These are phyloP conservation scores for Lepiota subincarnata DNA, from an alignment of 768 basidiomycete genomes.

Conservation along the genomic window DNA sequence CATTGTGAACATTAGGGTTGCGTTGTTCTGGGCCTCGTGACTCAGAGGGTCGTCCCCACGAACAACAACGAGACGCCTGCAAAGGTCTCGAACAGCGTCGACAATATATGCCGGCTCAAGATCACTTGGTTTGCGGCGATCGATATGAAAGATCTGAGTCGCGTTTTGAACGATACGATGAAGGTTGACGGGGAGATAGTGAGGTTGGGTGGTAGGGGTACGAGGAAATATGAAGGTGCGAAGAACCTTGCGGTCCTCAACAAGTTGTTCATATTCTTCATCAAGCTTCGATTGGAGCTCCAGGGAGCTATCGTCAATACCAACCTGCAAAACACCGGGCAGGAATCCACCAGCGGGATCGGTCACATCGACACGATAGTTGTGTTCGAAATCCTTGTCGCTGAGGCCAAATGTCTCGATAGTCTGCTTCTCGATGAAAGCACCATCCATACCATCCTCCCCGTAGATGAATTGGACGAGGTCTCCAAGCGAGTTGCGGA, in stretches of 20 bases:
- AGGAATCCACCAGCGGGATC: conserved; percentile 79
- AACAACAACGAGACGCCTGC: conserved; percentile 78
- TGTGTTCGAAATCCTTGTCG: conserved; percentile 80
- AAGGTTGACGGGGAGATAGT: conserved; percentile 94
- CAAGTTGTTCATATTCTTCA: conserved; percentile 55
- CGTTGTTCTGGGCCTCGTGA: conserved; percentile 77
- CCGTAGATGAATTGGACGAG: conserved; percentile 96
- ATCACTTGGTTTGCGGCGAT: conserved; percentile 89
- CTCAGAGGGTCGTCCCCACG: conserved; percentile 79
- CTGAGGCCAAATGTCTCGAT: conserved; percentile 86
- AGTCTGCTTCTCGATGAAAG: conserved; percentile 93
- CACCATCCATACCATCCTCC: conserved; percentile 99
- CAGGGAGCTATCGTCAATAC: conserved; percentile 78
- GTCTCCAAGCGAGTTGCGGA: conserved; percentile 95
- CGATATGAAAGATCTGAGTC: conserved; percentile 95
- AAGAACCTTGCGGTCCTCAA: conserved; percentile 71
- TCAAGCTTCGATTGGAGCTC: conserved; percentile 85
- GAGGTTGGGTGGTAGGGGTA: conserved; percentile 62
- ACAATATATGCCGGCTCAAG: conserved; percentile 86
- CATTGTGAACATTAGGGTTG: conserved; percentile 90
- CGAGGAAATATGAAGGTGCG: conserved; percentile 84
- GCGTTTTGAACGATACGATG: conserved; percentile 95
- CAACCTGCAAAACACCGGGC: conserved; percentile 77
- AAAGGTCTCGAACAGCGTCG: conserved; percentile 70
- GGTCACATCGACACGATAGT: conserved; percentile 93